Percentiles rank a stretch among this genome's conserved stretches.
Conservation (phyloP, 164 flowering plant species). For the Vitis vinifera region DNA sequence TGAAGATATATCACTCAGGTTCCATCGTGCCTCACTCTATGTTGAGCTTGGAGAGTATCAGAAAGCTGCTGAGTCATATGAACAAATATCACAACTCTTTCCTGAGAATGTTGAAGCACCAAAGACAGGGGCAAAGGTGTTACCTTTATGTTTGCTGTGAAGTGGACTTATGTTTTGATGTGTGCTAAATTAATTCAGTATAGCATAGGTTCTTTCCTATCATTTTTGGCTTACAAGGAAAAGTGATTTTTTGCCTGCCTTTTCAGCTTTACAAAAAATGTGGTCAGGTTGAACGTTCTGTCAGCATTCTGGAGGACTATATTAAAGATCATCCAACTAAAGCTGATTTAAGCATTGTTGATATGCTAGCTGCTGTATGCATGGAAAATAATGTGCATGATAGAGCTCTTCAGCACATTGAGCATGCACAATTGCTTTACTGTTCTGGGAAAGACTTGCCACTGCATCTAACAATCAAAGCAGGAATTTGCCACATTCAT, state of each 20-base stretch:
- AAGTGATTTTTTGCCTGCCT: background rate
- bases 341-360: conserved; percentile 52
- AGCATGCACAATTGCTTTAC: conserved; percentile 38
- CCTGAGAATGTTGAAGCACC: conserved; percentile 64
- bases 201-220: background rate
- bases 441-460: conserved; percentile 50
- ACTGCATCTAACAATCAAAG: conserved; percentile 47
- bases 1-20: conserved; percentile 46
- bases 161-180: no score
- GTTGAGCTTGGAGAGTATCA: conserved; percentile 55
- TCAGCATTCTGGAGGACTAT: conserved; percentile 58
- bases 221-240: background rate
- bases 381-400: conserved; percentile 46
- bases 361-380: conserved; percentile 51
- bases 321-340: conserved; percentile 38
- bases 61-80: conserved; percentile 75
- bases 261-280: conserved; percentile 54
- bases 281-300: conserved; percentile 55
- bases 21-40: conserved; percentile 56
- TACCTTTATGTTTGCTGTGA: background rate
- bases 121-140: conserved; percentile 45
- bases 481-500: conserved; percentile 70
- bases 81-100: conserved; percentile 48
- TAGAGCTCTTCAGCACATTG: conserved; percentile 68
- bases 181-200: no score